Evolutionary conservation across 139 green algal genomes (phyloP), one percentile per base, ranked within the genome.

Genomic region (Auxenochlorella pyrenoidosa): DNA sequence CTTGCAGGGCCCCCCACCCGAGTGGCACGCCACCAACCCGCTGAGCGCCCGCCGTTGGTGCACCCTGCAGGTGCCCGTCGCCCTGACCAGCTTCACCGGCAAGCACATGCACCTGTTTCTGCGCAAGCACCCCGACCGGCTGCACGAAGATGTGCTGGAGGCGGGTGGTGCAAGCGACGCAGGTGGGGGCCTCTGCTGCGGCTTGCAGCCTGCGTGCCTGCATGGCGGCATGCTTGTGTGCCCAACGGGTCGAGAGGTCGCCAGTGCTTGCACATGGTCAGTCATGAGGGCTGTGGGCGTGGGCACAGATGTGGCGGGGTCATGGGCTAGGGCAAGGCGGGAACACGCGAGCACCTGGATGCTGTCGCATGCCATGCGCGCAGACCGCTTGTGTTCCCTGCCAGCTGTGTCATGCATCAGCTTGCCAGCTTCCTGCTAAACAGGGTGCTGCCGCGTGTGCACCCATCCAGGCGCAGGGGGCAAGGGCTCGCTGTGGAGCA

Each of bases 91-190:
- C 51, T 81, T 94, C 77, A 34, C 60, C 34, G 92, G 87, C 22
- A 78, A 94, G 68, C 84, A 98, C 84, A 91, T 99, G 88, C 83
- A 92, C 36, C 91, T 99, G 66, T 86, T 89, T 8, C 93, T 99
- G 72, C 85, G 83, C 22, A 98, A 98, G 92, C 91, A 93, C 2
- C 58, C 91, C 15, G 96, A 93, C 63, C 92, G 90, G 83, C 93
- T 98, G 89, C 38, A 24, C 22, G 93, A 97, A 80, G 94, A 97
- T 44, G 92, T 99, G 86, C 92, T 99, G 41, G 70, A 65, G 43
- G 82, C 30, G 24, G 79, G 36, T 5, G 38, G 18, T 12, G 70
- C 70, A 16, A 30, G 30, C 13, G 36, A 32, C 30, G 85, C 40
- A 63, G 54, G 54, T 63, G 54, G 18, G 54, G 2, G 10, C 47